Evolutionary conservation across 164 flowering plant species (phyloP).

Genomic region (Warburgia ugandensis): DNA sequence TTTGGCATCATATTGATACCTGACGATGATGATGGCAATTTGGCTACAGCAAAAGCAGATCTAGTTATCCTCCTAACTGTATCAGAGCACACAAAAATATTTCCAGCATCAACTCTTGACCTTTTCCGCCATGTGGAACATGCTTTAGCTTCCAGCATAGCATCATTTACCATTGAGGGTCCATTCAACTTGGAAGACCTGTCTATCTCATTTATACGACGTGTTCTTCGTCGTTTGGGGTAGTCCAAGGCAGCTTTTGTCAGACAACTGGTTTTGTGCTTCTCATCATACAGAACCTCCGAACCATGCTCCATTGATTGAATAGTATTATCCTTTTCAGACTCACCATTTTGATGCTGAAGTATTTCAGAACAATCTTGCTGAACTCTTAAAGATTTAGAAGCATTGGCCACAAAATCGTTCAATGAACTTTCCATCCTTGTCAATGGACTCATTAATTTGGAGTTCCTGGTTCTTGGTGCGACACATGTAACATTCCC

Average conservation of each 20-base stretch:
- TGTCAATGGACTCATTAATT: constrained; percentile 8
- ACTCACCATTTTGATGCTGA: constrained; percentile 8
- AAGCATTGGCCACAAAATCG: constrained; percentile 5
- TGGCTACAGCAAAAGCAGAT: constrained; percentile 7
- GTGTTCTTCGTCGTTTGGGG: constrained; percentile 36
- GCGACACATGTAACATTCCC: constrained; percentile 34
- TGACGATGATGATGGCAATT: background rate
- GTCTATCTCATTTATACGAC: constrained; percentile 12
- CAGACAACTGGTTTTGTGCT: constrained; percentile 1
- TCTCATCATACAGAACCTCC: constrained; percentile 3
- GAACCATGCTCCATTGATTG: constrained; percentile 10
- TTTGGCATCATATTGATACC: background rate
- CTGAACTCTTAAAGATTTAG: constrained; percentile 3
- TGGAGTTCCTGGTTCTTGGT: constrained; percentile 38
- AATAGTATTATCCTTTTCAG: constrained; percentile 8
- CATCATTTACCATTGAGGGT: constrained; percentile 9
- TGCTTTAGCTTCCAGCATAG: constrained; percentile 10
- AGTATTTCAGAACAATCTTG: constrained; percentile 5
- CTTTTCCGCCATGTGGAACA: constrained; percentile 13
- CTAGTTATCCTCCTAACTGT: constrained; percentile 17
- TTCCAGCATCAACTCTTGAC: constrained; percentile 7
- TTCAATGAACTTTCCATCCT: constrained; percentile 3
- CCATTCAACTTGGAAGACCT: constrained; percentile 9
- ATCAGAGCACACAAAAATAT: constrained; percentile 4
- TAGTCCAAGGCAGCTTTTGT: constrained; percentile 13